Evolutionary conservation across 495 filamentous ascomycete genomes (phyloP), one percentile per base, ranked within the genome.

Genomic region (Extremus antarcticus): DNA sequence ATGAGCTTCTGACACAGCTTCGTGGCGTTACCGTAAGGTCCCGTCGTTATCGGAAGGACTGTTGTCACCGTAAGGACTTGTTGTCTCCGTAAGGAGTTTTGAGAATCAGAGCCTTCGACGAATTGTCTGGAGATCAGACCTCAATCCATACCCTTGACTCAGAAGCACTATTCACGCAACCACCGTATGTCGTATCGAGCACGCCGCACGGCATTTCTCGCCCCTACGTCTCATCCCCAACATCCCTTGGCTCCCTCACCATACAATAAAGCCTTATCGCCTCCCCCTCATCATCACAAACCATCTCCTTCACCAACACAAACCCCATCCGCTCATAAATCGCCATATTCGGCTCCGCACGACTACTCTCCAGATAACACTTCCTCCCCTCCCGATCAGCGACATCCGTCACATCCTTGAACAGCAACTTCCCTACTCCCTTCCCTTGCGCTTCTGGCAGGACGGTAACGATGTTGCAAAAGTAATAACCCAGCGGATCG

Each of bases 241-340:
- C 41, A 1, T 3, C 46, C 57, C 56, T 54, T 17, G 76, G 75
- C 47, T 77, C 72, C 53, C 76, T 67, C 15, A 76, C 68, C 76
- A 78, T 79, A 50, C 75, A 72, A 66, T 63, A 78, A 47, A 78
- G 63, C 59, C 47, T 66, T 48, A 71, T 68, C 50, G 51, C 60
- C 22, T 78, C 76, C 15, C 73, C 75, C 32, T 76, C 73, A 62
- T 81, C 82, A 38, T 75, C 70, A 69, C 81, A 84, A 52, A 78
- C 74, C 65, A 84, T 80, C 68, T 84, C 76, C 63, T 72, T 77
- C 21, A 73, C 75, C 43, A 79, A 66, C 66, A 73, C 65, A 67
- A 86, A 85, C 43, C 82, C 82, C 72, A 84, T 76, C 66, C 70
- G 74, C 61, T 79, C 74, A 69, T 86, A 86, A 20, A 86, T 85